These are phyloP conservation scores for Plasmodium vivax DNA, from an alignment of 169 alveolate genomes.

Conservation along the genomic window DNA sequence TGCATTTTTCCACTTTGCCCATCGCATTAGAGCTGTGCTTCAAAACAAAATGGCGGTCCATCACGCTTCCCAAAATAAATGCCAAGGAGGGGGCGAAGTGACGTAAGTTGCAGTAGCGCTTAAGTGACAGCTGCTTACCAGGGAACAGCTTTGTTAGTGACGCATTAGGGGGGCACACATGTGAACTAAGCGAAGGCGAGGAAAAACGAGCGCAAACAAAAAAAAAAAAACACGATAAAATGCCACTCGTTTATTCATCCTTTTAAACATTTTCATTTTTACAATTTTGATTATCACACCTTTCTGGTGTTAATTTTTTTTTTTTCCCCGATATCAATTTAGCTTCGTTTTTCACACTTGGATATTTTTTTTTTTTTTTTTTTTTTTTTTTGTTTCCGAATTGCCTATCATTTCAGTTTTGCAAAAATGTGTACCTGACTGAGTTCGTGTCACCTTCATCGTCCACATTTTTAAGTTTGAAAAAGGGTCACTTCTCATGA, in stretches of 20 bases:
- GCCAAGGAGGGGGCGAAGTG: neutral
- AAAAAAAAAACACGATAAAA: neutral
- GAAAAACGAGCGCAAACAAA: neutral
- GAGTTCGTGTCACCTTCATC: neutral
- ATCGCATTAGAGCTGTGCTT: neutral
- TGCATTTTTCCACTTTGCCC: neutral
- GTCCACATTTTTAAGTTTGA: constrained; percentile 4
- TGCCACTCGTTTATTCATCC: neutral
- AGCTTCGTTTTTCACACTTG: neutral
- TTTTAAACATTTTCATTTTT: neutral
- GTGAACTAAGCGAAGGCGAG: neutral
- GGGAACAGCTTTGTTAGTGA: neutral
- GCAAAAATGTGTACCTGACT: neutral
- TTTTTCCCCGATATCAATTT: neutral
- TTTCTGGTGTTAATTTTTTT: neutral
- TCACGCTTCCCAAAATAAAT: neutral
- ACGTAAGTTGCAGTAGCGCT: neutral
- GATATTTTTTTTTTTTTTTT: neutral
- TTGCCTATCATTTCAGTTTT: neutral
- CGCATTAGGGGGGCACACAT: neutral
- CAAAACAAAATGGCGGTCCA: neutral
- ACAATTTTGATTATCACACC: neutral
- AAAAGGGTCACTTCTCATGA: constrained; percentile 2
- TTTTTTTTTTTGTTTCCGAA: neutral
- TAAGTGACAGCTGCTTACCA: neutral